Evolutionary conservation across 78 protist species (phyloP).

Genomic region (Thecamonas trahens): DNA sequence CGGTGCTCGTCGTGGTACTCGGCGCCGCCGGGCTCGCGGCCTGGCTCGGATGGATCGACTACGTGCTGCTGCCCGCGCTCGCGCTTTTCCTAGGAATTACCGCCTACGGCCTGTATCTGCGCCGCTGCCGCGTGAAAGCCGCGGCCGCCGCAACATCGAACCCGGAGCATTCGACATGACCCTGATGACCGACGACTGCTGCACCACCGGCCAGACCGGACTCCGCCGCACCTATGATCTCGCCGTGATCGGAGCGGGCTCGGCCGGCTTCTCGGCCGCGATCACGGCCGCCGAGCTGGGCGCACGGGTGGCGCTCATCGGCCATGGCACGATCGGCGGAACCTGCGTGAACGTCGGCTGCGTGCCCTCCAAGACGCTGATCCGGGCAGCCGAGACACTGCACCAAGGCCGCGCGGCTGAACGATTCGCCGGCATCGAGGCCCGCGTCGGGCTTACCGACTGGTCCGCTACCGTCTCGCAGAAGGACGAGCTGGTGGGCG

Average conservation of each 20-base stretch:
- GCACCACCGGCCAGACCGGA: no score
- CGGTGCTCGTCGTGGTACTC: no score
- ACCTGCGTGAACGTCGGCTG: slow-evolving; percentile 52
- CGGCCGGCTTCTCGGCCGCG: slow-evolving; percentile 13
- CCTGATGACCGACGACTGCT: no score
- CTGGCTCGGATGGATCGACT: no score
- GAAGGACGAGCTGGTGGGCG: slow-evolving; percentile 14
- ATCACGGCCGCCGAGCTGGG: neutral
- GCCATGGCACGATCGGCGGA: slow-evolving; percentile 25
- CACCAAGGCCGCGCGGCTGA: neutral
- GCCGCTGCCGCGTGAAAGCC: no score
- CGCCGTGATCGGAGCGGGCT: slow-evolving; percentile 26
- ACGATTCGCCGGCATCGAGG: neutral
- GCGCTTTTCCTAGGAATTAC: no score
- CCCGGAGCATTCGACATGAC: no score
- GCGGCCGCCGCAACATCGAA: no score
- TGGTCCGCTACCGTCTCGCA: slow-evolving; percentile 13
- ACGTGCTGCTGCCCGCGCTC: no score
- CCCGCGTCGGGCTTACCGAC: neutral
- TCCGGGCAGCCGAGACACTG: neutral
- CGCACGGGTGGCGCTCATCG: slow-evolving; percentile 12
- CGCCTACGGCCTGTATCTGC: no score
- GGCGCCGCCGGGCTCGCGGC: no score
- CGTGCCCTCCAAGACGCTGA: slow-evolving; percentile 25
- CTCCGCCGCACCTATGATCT: slow-evolving; percentile 7